Conservation (phyloP, 148 eudicot genomes). For the Polygonum maritimum region DNA sequence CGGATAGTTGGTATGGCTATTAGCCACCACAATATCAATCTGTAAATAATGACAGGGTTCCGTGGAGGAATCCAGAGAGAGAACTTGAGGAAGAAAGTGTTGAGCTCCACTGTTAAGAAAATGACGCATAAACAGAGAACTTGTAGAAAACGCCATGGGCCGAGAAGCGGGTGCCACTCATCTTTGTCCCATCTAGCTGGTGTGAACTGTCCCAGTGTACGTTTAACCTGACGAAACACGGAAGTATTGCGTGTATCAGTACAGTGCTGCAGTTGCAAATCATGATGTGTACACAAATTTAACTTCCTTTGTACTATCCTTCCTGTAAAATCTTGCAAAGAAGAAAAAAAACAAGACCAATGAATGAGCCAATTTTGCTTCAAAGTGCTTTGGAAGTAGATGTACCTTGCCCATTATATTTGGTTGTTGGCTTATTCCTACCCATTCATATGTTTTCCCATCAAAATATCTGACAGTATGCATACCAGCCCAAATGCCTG, state of each 20-base stretch:
- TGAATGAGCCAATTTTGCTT: background rate
- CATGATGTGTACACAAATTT: background rate
- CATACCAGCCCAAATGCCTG: slow-evolving; percentile 99
- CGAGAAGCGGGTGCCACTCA: slow-evolving; percentile 96
- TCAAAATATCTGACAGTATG: slow-evolving; percentile 90
- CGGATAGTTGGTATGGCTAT: slow-evolving; percentile 95
- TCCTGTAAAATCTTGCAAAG: too few species aligned
- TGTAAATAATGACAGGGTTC: slow-evolving; percentile 69
- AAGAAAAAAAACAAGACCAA: background rate
- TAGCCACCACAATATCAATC: slow-evolving; percentile 96
- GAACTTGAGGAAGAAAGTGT: slow-evolving; percentile 93
- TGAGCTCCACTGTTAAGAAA: slow-evolving; percentile 89
- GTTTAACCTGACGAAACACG: slow-evolving; percentile 50
- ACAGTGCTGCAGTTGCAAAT: background rate
- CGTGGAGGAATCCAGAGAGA: slow-evolving; percentile 98
- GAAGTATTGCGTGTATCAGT: background rate
- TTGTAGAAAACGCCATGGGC: slow-evolving; percentile 94
- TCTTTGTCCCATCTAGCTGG: slow-evolving; percentile 99
- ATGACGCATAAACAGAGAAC: slow-evolving; percentile 69
- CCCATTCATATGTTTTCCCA: slow-evolving; percentile 97
- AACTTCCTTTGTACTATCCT: too few species aligned
- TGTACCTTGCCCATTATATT: slow-evolving; percentile 84
- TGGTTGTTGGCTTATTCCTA: slow-evolving; percentile 96
- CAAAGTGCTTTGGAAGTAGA: background rate
- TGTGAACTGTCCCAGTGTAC: slow-evolving; percentile 89